A percentile compares a stretch with the other conserved stretches of the same genome.
phyloP scores from a whole-genome alignment of 1,139 yeast species.

The Saccharomyces pastorianus region DNA sequence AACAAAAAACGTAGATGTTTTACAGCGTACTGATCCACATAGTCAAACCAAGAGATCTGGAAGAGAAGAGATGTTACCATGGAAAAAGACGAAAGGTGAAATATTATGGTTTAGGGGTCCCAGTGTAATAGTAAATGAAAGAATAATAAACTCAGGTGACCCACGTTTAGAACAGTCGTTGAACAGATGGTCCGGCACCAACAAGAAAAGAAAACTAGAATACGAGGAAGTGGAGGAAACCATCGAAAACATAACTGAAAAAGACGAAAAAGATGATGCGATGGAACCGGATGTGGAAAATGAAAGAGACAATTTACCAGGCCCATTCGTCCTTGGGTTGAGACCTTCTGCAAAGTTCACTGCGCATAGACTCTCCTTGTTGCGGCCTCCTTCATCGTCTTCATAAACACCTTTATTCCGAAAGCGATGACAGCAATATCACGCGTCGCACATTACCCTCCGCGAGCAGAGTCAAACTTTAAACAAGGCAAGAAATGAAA shows the following conservation, averaged over 20 bases:
- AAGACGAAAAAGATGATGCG: slow-evolving; percentile 8
- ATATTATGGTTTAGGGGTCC: slow-evolving; percentile 78
- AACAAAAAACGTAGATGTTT: slow-evolving; percentile 18
- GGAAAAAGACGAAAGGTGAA: slow-evolving; percentile 35
- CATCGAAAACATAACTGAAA: slow-evolving; percentile 8
- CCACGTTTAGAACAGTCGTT: slow-evolving; percentile 15
- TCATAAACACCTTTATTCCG: background rate
- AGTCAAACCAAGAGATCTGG: slow-evolving; percentile 28
- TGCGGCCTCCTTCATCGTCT: background rate
- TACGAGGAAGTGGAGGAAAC: slow-evolving; percentile 22
- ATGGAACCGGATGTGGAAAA: slow-evolving; percentile 13
- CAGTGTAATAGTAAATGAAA: slow-evolving; percentile 51
- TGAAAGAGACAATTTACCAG: slow-evolving; percentile 15
- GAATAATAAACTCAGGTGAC: slow-evolving; percentile 34
- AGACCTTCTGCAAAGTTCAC: slow-evolving; percentile 27
- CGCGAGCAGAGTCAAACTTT: background rate
- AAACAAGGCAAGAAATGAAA: background rate
- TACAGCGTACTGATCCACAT: slow-evolving; percentile 25
- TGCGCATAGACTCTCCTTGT: slow-evolving; percentile 18
- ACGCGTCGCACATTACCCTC: background rate
- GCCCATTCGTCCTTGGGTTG: slow-evolving; percentile 23
- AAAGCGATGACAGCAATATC: background rate
- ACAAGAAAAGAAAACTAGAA: slow-evolving; percentile 13
- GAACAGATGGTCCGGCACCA: slow-evolving; percentile 19
- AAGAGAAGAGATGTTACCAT: slow-evolving; percentile 24